A percentile compares a stretch with the other conserved stretches of the same genome.
These are phyloP conservation scores for Termitomyces bulborhizus DNA, from an alignment of 768 basidiomycete species.

Conservation along the genomic window DNA sequence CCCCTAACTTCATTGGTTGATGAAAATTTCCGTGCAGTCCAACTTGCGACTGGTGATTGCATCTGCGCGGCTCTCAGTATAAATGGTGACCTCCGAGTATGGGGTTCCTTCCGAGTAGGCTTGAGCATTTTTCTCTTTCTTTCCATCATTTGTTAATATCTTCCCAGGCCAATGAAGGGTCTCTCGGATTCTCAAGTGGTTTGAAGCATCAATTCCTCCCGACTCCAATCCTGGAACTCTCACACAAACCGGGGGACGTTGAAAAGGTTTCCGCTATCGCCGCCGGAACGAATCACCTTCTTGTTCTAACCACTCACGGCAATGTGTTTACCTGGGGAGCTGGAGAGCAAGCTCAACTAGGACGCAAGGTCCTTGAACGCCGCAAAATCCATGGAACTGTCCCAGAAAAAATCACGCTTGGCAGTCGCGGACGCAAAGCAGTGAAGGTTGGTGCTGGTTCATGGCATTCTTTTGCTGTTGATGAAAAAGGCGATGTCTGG, in stretches of 20 bases:
- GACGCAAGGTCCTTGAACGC: conserved; percentile 83
- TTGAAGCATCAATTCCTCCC: conserved; percentile 65
- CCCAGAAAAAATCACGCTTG: conserved; percentile 82
- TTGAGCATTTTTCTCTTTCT: background rate
- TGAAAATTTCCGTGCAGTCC: conserved; percentile 79
- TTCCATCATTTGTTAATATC: conserved; percentile 1
- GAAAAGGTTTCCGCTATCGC: conserved; percentile 74
- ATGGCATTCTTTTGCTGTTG: conserved; percentile 88
- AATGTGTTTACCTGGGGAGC: conserved; percentile 87
- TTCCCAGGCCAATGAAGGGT: conserved; percentile 64
- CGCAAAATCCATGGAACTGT: conserved; percentile 85
- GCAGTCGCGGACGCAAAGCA: conserved; percentile 48
- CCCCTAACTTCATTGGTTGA: conserved; percentile 65
- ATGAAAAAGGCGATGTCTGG: conserved; percentile 78
- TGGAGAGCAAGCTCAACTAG: conserved; percentile 87
- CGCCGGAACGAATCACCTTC: conserved; percentile 83
- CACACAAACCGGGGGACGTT: conserved; percentile 53
- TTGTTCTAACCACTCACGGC: conserved; percentile 86
- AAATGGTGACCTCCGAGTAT: conserved; percentile 77
- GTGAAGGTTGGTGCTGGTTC: conserved; percentile 74
- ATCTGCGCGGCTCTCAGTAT: conserved; percentile 80
- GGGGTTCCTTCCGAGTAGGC: conserved; percentile 86
- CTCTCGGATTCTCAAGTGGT: conserved; percentile 76
- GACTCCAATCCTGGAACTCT: conserved; percentile 50
- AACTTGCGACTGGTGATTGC: conserved; percentile 80